Percentiles rank a stretch among this genome's conserved stretches.
Evolutionary conservation across 2,329 filamentous ascomycete species (phyloP).

Genomic region (Ophiocordyceps camponoti-rufipedis): DNA sequence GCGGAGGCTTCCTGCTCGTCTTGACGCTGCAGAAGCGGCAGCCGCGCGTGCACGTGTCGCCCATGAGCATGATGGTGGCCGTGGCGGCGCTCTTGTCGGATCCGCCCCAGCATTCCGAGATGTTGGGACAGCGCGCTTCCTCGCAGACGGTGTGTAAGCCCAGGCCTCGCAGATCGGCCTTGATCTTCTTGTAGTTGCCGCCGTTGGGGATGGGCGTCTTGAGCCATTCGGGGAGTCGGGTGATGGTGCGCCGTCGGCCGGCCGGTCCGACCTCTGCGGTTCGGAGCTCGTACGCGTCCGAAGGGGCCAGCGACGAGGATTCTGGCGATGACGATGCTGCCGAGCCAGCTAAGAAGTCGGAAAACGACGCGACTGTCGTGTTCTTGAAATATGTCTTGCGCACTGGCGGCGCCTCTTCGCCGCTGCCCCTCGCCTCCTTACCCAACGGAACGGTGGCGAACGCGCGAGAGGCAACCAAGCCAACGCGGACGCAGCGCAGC

Average conservation of each 20-base stretch:
- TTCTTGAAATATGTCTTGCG: slow-evolving; percentile 41
- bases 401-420: slow-evolving; percentile 8
- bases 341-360: slow-evolving; percentile 31
- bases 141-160: slow-evolving; percentile 93
- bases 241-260: slow-evolving; percentile 44
- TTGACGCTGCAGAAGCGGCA: slow-evolving; percentile 97
- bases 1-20: slow-evolving; percentile 55
- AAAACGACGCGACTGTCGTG: slow-evolving; percentile 35
- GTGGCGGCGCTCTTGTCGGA: slow-evolving; percentile 76
- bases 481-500: not conserved
- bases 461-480: slow-evolving; percentile 10
- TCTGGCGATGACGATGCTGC: slow-evolving; percentile 17
- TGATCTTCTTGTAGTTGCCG: slow-evolving; percentile 82
- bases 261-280: slow-evolving; percentile 47
- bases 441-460: slow-evolving; percentile 26
- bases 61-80: slow-evolving; percentile 98
- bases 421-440: slow-evolving; percentile 6
- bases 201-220: slow-evolving; percentile 86
- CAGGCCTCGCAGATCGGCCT: slow-evolving; percentile 76
- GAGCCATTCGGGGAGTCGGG: slow-evolving; percentile 77
- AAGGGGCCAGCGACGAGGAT: slow-evolving; percentile 22
- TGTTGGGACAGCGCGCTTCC: slow-evolving; percentile 93
- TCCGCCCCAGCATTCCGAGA: slow-evolving; percentile 95
- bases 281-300: slow-evolving; percentile 40
- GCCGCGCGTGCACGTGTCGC: slow-evolving; percentile 89